Conservation (phyloP, 2,329 filamentous ascomycete genomes). For the Calonectria pteridis region DNA sequence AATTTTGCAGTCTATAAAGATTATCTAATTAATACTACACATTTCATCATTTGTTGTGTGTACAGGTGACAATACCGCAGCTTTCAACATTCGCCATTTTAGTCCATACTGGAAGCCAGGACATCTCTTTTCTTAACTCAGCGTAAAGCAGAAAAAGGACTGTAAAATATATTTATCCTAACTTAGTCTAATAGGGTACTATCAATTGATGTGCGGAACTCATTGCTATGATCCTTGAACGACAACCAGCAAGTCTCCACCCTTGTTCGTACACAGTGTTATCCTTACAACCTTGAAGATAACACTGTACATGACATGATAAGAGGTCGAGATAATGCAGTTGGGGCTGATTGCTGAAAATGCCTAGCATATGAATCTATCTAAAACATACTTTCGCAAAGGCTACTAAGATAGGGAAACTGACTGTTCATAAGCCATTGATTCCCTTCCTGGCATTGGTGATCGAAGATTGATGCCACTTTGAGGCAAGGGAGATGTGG, state of each 20-base stretch:
- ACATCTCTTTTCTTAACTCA: background rate
- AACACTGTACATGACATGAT: background rate
- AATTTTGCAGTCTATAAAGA: too few relatives aligned
- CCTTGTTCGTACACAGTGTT: background rate
- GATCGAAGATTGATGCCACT: background rate
- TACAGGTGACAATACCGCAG: too few relatives aligned
- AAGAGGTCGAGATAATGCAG: background rate
- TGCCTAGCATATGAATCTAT: too few relatives aligned
- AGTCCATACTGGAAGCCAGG: too few relatives aligned
- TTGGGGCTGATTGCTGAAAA: background rate
- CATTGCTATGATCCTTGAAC: background rate
- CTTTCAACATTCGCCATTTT: too few relatives aligned
- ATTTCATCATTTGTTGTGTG: too few relatives aligned
- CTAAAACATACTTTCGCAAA: background rate
- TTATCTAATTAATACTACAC: too few relatives aligned
- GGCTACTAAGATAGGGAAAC: too few relatives aligned
- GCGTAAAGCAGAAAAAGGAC: too few relatives aligned
- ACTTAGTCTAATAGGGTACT: background rate
- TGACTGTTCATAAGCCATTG: background rate
- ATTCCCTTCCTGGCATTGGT: background rate
- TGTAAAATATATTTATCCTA: background rate
- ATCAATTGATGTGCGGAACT: background rate
- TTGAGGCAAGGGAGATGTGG: background rate
- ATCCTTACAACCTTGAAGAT: background rate
- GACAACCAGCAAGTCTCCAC: background rate